These are phyloP conservation scores for Vigna trinervia DNA, from an alignment of 306 rosid genomes.

Conservation along the genomic window DNA sequence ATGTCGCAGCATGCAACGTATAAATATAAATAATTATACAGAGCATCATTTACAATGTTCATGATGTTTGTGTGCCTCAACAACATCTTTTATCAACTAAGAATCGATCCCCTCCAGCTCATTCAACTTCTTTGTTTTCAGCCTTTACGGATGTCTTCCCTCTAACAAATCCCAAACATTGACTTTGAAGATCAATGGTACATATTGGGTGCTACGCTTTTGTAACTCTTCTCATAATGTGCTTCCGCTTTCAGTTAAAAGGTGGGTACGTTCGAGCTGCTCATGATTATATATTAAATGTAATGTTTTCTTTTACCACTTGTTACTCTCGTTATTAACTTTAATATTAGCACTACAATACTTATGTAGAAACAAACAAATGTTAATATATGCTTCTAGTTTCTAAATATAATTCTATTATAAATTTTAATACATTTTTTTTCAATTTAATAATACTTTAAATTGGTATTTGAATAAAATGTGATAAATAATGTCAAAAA, in stretches of 20 bases:
- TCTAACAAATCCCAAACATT: background rate
- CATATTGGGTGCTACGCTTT: background rate
- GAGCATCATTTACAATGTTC: constrained; percentile 27
- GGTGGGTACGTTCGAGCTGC: background rate
- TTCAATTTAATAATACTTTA: no score
- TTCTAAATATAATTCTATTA: no score
- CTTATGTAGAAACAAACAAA: no score
- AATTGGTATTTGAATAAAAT: no score
- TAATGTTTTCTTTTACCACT: background rate
- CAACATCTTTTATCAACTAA: constrained; percentile 20
- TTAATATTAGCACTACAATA: background rate
- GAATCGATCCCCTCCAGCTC: constrained; percentile 27
- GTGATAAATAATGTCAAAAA: no score
- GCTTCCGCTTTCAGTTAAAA: background rate
- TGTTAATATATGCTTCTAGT: no score
- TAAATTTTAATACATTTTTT: no score
- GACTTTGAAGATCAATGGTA: no score
- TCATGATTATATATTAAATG: background rate
- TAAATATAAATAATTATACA: background rate
- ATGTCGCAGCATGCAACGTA: constrained; percentile 41
- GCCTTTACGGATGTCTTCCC: constrained; percentile 32
- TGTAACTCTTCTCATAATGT: background rate
- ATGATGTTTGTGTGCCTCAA: background rate
- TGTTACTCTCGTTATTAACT: background rate
- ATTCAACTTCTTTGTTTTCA: constrained; percentile 18